Conservation (phyloP, 1,139 yeast species). For the Scheffersomyces titani region DNA sequence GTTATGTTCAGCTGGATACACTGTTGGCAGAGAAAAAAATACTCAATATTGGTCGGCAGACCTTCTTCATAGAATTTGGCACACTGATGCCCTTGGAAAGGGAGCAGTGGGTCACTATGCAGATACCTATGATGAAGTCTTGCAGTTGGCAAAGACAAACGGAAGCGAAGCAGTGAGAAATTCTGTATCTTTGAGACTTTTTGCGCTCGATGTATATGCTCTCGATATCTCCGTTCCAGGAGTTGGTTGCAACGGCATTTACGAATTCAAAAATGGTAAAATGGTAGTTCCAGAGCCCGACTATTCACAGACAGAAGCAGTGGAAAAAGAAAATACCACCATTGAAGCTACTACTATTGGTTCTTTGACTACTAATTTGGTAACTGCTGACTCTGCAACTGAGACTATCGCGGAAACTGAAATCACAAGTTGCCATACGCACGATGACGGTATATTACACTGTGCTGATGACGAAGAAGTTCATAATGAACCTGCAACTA, state of each 20-base stretch:
- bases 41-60: slow-evolving; percentile 17
- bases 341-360: not conserved
- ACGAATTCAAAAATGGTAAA: not conserved
- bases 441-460: not conserved
- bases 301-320: not conserved
- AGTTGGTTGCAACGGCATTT: slow-evolving; percentile 17
- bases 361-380: not conserved
- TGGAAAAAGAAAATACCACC: too few species aligned
- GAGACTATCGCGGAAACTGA: not conserved
- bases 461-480: not conserved
- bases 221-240: slow-evolving; percentile 23
- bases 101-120: slow-evolving; percentile 20
- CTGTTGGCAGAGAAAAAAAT: slow-evolving; percentile 14
- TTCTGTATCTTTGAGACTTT: slow-evolving; percentile 17
- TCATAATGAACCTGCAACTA: not conserved
- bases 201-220: slow-evolving; percentile 23
- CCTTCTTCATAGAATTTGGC: slow-evolving; percentile 26
- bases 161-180: slow-evolving; percentile 15
- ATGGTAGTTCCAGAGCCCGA: not conserved
- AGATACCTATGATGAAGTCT: slow-evolving; percentile 18
- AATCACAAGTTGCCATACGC: not conserved
- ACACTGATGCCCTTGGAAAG: slow-evolving; percentile 19
- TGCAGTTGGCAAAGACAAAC: slow-evolving; percentile 11
- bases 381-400: not conserved
- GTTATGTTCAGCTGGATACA: slow-evolving; percentile 21